Conservation (phyloP, 106 monocot species). For the Amphibolis antarctica region DNA sequence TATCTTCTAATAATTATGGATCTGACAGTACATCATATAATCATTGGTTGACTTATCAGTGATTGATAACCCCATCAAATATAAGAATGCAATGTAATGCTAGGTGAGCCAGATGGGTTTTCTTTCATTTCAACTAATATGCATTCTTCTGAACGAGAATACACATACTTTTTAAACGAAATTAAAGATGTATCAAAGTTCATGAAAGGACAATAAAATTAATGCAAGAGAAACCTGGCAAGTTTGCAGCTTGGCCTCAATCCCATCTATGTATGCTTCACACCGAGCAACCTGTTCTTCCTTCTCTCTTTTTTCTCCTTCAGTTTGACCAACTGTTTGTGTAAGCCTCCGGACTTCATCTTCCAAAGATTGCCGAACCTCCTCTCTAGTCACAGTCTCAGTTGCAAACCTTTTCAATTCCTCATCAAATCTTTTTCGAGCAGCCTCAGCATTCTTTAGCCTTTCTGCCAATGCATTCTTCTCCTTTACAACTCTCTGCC, state of each 20-base stretch:
- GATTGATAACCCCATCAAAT: too few relatives aligned
- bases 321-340: slow-evolving; percentile 71
- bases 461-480: slow-evolving; percentile 79
- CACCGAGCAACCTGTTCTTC: slow-evolving; percentile 80
- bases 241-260: slow-evolving; percentile 72
- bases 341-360: slow-evolving; percentile 67
- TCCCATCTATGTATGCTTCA: slow-evolving; percentile 85
- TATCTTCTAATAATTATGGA: too few relatives aligned
- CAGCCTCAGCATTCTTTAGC: slow-evolving; percentile 69
- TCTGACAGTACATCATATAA: too few relatives aligned
- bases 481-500: slow-evolving; percentile 74
- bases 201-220: slow-evolving; percentile 4
- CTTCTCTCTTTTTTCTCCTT: slow-evolving; percentile 90
- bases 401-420: slow-evolving; percentile 76
- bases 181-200: too few relatives aligned
- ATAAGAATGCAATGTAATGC: too few relatives aligned
- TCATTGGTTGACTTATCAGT: too few relatives aligned
- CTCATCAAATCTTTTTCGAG: slow-evolving; percentile 74
- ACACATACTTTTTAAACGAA: too few relatives aligned
- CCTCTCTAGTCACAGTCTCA: slow-evolving; percentile 61
- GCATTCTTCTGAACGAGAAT: too few relatives aligned
- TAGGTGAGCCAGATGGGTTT: too few relatives aligned
- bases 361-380: slow-evolving; percentile 65
- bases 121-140: too few relatives aligned
- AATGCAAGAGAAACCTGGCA: slow-evolving; percentile 45